Evolutionary conservation across 2,329 filamentous ascomycete genomes (phyloP), one percentile per base, ranked within the genome.

Genomic region (Lecanicillium sp.): DNA sequence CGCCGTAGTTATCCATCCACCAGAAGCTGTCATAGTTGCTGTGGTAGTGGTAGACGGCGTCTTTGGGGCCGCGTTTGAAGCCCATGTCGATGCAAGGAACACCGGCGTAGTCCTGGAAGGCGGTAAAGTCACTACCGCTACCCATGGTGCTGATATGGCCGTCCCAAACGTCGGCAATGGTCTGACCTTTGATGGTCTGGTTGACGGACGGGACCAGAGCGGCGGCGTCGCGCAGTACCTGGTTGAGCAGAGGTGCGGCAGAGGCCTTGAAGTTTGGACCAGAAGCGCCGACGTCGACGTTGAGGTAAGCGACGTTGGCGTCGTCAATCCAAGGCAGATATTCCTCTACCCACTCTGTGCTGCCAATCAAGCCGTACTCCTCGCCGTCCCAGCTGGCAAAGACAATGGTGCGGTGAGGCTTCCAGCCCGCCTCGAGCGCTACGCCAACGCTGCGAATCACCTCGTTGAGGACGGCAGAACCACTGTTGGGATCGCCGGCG

Each of bases 291-390:
- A 89, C 81, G 57, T 95, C 90, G 48, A 95, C 81, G 63, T 95
- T 95, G 53, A 95, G 67, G 60, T 95, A 95, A 9, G 88, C 88
- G 14, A 95, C 78, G 49, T 83, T 85, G 33, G 85, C 75, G 4
- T 74, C 73, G 2, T 76, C 74, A 11, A 95, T 76, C 89, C 89
- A 95, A 0, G 87, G 84, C 0, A 94, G 67, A 58, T 87, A 88
- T 55, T 95, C 88, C 61, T 95, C 90, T 0, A 95, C 88, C 89
- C 90, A 95, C 61, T 95, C 90, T 0, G 90, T 95, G 45, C 84
- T 89, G 4, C 90, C 90, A 12, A 95, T 66, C 5, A 95, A 75
- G 1, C 86, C 88, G 55, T 95, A 95, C 65, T 95, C 90, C 66
- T 89, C 85, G 26, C 83, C 84, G 53, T 89, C 85, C 85, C 84